phyloP scores from a whole-genome alignment of 176 grass and related monocot species.

The Rhynchospora pubera region DNA sequence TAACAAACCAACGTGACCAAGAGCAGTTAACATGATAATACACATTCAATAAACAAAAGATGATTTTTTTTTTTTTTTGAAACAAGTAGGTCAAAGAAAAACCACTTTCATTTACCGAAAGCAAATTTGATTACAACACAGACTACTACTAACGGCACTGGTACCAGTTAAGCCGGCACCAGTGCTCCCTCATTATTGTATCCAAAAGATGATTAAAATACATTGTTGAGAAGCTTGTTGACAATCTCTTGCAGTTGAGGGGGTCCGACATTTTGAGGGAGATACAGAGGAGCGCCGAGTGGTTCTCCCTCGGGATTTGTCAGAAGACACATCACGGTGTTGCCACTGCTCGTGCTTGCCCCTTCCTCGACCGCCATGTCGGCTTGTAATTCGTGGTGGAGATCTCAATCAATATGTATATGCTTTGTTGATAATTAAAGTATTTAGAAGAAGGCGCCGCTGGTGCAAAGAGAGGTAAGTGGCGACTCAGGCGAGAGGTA shows the following conservation, averaged over 20 bases:
- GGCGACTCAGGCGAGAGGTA: background rate
- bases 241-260: conserved; percentile 89
- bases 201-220: background rate
- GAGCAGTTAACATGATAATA: background rate
- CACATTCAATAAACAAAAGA: background rate
- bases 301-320: conserved; percentile 68
- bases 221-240: conserved; percentile 84
- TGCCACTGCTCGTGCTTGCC: conserved; percentile 5
- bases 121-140: too few relatives aligned
- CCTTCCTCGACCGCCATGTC: conserved; percentile 16
- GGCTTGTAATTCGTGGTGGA: background rate
- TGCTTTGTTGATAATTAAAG: too few relatives aligned
- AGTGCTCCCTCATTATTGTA: too few relatives aligned
- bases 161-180: too few relatives aligned
- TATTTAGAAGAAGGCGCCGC: background rate
- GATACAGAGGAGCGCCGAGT: conserved; percentile 60
- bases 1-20: background rate
- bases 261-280: conserved; percentile 74
- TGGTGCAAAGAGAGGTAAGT: background rate
- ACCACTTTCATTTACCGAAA: too few relatives aligned
- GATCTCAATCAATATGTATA: background rate
- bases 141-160: too few relatives aligned
- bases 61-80: too few relatives aligned
- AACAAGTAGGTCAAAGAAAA: too few relatives aligned
- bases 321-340: conserved; percentile 68